A percentile compares a stretch with the other conserved stretches of the same genome.
These are phyloP conservation scores for Xylaria sp. DNA, from an alignment of 2,329 filamentous ascomycete genomes.

Conservation along the genomic window DNA sequence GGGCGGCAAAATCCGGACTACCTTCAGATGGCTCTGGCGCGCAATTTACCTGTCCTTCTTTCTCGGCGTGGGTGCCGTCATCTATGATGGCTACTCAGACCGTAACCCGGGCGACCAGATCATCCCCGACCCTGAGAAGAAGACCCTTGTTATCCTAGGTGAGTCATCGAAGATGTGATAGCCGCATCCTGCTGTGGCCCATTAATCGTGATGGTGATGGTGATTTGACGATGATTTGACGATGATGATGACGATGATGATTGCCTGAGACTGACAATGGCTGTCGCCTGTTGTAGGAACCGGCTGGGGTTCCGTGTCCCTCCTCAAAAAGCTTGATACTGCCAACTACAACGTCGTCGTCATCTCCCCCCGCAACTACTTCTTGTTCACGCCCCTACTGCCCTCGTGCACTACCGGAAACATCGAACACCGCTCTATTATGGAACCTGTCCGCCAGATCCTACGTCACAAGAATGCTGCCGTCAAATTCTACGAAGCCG, in stretches of 20 bases:
- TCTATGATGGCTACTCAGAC: constrained; percentile 84
- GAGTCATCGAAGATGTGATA: constrained; percentile 48
- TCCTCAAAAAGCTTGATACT: constrained; percentile 98
- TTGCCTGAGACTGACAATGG: constrained; percentile 9
- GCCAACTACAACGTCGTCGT: constrained; percentile 99
- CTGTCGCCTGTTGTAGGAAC: constrained; percentile 71
- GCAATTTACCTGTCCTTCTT: constrained; percentile 80
- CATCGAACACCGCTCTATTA: constrained; percentile 99
- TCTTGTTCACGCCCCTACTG: constrained; percentile 97
- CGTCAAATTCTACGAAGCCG: constrained; percentile 98
- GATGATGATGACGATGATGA: too few species aligned
- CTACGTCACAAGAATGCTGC: constrained; percentile 92
- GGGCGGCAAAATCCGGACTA: constrained; percentile 70
- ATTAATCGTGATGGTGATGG: constrained; percentile 21
- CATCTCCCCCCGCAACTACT: constrained; percentile 98
- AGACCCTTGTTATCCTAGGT: constrained; percentile 97
- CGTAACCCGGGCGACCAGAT: constrained; percentile 84
- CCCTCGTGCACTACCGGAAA: constrained; percentile 97
- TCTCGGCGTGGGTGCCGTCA: constrained; percentile 75
- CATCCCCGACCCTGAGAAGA: constrained; percentile 86
- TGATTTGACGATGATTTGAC: too few species aligned
- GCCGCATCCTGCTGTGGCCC: constrained; percentile 40
- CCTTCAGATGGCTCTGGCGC: constrained; percentile 85
- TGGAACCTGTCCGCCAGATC: constrained; percentile 98
- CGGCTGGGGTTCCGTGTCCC: constrained; percentile 93